A percentile compares a stretch with the other conserved stretches of the same genome.
Evolutionary conservation across 1,139 yeast species (phyloP).

Genomic region (Magnusiomyces fungicola): DNA sequence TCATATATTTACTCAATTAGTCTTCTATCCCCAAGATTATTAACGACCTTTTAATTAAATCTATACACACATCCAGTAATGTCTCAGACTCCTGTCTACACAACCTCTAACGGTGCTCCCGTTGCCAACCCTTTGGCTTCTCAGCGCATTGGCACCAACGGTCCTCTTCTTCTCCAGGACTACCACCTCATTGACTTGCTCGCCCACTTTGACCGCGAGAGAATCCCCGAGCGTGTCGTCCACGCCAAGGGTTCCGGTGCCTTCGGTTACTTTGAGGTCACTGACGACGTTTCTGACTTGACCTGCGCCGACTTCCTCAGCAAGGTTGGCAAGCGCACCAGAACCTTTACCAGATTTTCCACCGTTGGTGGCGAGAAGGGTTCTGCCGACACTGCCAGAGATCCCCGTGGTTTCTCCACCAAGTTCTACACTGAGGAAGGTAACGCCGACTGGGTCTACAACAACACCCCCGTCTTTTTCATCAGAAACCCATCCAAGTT

Average conservation of each 20-base stretch:
- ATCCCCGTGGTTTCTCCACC: slow-evolving; percentile 81
- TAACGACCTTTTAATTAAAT: too few species aligned
- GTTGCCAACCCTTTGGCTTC: slow-evolving; percentile 60
- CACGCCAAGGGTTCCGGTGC: slow-evolving; percentile 92
- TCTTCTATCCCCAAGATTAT: too few species aligned
- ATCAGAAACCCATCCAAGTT: slow-evolving; percentile 81
- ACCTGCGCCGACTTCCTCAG: slow-evolving; percentile 59
- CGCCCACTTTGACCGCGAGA: slow-evolving; percentile 80
- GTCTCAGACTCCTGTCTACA: slow-evolving; percentile 40
- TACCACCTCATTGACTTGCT: slow-evolving; percentile 68
- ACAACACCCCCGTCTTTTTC: slow-evolving; percentile 85
- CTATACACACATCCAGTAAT: too few species aligned
- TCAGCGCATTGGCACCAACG: slow-evolving; percentile 64
- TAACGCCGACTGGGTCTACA: slow-evolving; percentile 79
- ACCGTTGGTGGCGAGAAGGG: slow-evolving; percentile 88
- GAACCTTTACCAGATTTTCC: slow-evolving; percentile 68
- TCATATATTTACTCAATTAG: too few species aligned
- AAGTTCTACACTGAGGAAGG: slow-evolving; percentile 87
- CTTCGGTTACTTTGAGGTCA: slow-evolving; percentile 69
- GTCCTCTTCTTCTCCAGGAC: slow-evolving; percentile 74
- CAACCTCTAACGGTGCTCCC: slow-evolving; percentile 73
- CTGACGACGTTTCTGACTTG: slow-evolving; percentile 73
- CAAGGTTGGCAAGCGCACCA: slow-evolving; percentile 68
- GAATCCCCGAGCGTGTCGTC: slow-evolving; percentile 85
- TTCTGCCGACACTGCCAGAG: slow-evolving; percentile 80